Base-by-base conservation (phyloP, 2,329 filamentous ascomycete genomes). In the Diplodia intermedia region DNA sequence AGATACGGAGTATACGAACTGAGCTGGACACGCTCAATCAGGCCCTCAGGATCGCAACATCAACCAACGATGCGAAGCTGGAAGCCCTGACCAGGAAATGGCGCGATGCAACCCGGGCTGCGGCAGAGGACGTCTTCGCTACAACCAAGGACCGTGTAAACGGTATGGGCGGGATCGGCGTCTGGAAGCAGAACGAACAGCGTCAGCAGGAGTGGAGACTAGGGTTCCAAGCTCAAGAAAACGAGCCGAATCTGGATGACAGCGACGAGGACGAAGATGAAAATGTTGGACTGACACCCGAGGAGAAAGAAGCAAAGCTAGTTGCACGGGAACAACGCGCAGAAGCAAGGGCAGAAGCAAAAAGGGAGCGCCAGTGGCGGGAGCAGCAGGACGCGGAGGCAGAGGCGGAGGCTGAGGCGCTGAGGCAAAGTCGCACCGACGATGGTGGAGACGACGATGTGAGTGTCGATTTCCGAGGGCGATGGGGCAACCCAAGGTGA, bases 111-210 rank as follows among this genome's bases (percentile, higher is more conserved):
- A 86, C 86, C 69, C 83, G 89, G 70, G 79, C 83, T 61, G 89
- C 88, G 7, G 90, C 90, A 1, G 90, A 92, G 71, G 88, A 91
- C 73, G 79, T 91, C 12, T 92, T 90, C 75, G 82, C 79, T 29
- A 79, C 82, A 23, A 87, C 89, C 26, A 84, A 84, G 70, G 87
- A 89, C 75, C 79, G 87, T 66, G 83, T 91, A 43, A 82, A 86
- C 72, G 80, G 85, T 71, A 89, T 90, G 85, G 89, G 89, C 23
- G 89, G 88, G 1, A 82, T 89, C 50, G 78, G 80, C 43, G 87
- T 83, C 7, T 90, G 85, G 84, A 84, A 74, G 66, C 73, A 80
- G 69, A 75, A 71, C 60, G 75, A 78, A 66, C 73, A 77, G 62
- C 72, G 72, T 62, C 72, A 78, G 66, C 74, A 75, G 69, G 73